Conservation (phyloP, 208 protist species). For the Trypanosoma melophagium region DNA sequence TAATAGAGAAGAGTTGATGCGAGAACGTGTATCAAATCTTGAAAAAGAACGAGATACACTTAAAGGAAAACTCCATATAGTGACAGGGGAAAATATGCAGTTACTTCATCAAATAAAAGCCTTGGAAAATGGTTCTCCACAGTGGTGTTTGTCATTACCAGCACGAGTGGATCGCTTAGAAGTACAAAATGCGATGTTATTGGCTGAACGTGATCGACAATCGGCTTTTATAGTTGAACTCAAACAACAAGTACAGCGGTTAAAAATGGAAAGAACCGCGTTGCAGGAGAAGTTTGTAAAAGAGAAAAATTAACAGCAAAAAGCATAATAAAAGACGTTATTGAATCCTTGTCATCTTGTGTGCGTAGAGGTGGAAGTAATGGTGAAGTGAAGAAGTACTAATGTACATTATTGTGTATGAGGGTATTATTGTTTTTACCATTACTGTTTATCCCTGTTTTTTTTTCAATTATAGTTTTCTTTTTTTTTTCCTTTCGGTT, state of each 20-base stretch:
- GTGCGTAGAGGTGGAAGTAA: neutral
- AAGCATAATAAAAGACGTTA: neutral
- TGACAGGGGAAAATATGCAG: slow-evolving; percentile 18
- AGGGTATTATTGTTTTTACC: no score
- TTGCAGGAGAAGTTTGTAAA: neutral
- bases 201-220: slow-evolving; percentile 12
- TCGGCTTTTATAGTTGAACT: slow-evolving; percentile 8
- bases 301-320: neutral
- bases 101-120: slow-evolving; percentile 10
- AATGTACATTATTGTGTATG: no score
- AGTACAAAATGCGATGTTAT: slow-evolving; percentile 5
- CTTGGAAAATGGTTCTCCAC: neutral
- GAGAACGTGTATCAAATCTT: slow-evolving; percentile 1
- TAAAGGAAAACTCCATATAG: neutral
- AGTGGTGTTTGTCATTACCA: neutral
- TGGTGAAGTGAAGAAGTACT: no score
- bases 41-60: slow-evolving; percentile 15
- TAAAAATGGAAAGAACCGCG: neutral
- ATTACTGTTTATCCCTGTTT: no score
- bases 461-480: no score
- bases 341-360: neutral
- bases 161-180: neutral
- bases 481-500: neutral
- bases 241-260: neutral
- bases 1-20: neutral